Base-by-base conservation (phyloP, 1,284 basidiomycete genomes). In the Trichosporon ovoides region DNA sequence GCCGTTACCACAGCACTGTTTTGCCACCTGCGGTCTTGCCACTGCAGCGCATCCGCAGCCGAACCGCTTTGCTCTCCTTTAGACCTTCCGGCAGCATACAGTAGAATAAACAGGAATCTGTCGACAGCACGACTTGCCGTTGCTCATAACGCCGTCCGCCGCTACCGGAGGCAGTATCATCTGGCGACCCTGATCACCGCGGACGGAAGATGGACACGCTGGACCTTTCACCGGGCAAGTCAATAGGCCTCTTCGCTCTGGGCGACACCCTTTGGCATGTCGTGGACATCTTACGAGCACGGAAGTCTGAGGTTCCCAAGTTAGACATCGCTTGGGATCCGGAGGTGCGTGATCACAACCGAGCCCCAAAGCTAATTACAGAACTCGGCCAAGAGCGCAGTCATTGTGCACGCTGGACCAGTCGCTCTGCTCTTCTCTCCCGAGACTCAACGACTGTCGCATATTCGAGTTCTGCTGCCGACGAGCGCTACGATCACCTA, bases 281-380 rank as follows among this genome's bases (percentile, higher is more conserved):
- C 13, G 80, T 93, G 52, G 87, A 90, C 65, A 77, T 83, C 38
- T 78, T 94, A 6, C 68, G 78, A n/a, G 67, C 69, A 6, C 60
- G 71, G 16, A 76, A 75, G 64, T 68, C 66, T 3, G 58, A 81
- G 52, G 91, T 88, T 63, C 89, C 89, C 38, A 86, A 88, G 67
- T 83, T 91, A 46, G 88, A 91, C 62, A 79, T 93, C 66, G 89
- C 89, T 72, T 92, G 86, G 72, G 89, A 93, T 70, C 82, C 84
- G 11, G 87, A 89, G 64, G 77, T 83, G 50, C 81, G 69, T 65
- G 2, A 4, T 13, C 2, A 24, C 52, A 7, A 48, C 1, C 40
- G 11, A 19, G 10, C 7, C 5, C 7, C 18, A 11, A 13, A 9
- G 49, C 48, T 58, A 38, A 55, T 24, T 13, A 5, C 54, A 75